Evolutionary conservation across 192 early-diverging fungal genomes (phyloP).

Genomic region (Podila clonocystis): DNA sequence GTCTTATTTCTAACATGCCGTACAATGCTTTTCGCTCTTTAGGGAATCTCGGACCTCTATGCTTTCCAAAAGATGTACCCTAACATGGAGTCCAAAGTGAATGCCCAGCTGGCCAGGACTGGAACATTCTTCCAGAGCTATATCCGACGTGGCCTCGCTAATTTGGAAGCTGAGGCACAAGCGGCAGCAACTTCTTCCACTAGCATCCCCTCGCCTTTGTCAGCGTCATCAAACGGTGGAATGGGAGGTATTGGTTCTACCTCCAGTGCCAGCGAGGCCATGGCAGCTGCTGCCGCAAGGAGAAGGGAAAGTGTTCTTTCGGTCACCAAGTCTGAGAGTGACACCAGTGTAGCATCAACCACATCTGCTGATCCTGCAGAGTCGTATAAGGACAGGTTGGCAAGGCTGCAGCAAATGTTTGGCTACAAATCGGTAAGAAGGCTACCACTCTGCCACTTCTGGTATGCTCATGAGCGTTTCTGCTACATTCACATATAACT

Average conservation of each 20-base stretch:
- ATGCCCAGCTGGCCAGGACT: slow-evolving; percentile 66
- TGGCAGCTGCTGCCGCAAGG: slow-evolving; percentile 13
- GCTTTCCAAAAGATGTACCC: slow-evolving; percentile 80
- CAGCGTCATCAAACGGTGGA: slow-evolving; percentile 2
- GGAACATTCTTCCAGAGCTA: slow-evolving; percentile 80
- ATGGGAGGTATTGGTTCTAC: slow-evolving; percentile 10
- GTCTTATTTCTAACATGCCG: background rate
- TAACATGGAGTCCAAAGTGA: slow-evolving; percentile 67
- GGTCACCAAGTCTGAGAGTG: slow-evolving; percentile 8
- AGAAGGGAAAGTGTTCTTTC: slow-evolving; percentile 39
- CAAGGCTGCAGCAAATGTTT: slow-evolving; percentile 71
- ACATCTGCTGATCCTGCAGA: slow-evolving; percentile 27
- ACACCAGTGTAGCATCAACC: background rate
- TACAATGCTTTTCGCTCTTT: background rate
- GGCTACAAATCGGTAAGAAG: slow-evolving; percentile 47
- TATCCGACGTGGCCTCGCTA: slow-evolving; percentile 73
- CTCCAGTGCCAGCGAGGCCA: background rate
- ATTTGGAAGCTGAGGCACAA: slow-evolving; percentile 63
- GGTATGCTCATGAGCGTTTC: background rate
- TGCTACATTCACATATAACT: background rate
- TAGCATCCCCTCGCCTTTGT: background rate
- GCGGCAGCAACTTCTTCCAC: slow-evolving; percentile 10
- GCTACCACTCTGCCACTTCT: background rate
- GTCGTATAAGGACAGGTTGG: slow-evolving; percentile 62
- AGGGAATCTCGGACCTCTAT: slow-evolving; percentile 81